Evolutionary conservation across 2,329 filamentous ascomycete genomes (phyloP).

Genomic region (Trichoderma sp.): DNA sequence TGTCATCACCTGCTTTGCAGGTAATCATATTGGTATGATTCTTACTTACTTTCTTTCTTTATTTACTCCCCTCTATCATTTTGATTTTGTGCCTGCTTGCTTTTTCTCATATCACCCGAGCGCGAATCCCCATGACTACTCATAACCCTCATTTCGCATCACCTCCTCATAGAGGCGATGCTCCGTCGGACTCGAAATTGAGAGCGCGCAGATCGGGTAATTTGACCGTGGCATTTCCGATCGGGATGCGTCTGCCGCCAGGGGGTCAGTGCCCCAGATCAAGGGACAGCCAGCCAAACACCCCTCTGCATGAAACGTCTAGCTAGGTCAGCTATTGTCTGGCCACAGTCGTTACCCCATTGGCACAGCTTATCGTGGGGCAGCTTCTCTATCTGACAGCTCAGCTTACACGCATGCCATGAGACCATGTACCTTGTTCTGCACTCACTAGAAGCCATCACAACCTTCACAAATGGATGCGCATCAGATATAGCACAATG

Average conservation of each 20-base stretch:
- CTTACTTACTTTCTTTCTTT: neutral
- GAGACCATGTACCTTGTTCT: neutral
- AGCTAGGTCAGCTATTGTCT: constrained; percentile 9
- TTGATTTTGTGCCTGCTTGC: neutral
- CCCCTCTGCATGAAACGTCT: constrained; percentile 18
- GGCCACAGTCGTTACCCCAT: constrained; percentile 1
- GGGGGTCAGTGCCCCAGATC: constrained; percentile 15
- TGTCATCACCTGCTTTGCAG: constrained; percentile 56
- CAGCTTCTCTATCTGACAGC: constrained; percentile 2
- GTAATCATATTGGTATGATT: constrained; percentile 72
- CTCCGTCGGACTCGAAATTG: constrained; percentile 4
- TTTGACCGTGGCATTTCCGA: constrained; percentile 19
- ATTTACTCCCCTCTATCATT: neutral
- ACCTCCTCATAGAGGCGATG: neutral
- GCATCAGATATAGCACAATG: constrained; percentile 21
- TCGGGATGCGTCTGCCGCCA: constrained; percentile 18
- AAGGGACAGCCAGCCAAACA: constrained; percentile 7
- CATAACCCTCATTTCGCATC: neutral
- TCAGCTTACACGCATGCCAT: constrained; percentile 6
- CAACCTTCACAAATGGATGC: neutral
- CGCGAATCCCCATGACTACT: neutral
- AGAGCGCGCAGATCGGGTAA: constrained; percentile 17
- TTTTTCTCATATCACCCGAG: neutral
- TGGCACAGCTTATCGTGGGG: constrained; percentile 12
- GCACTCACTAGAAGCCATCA: neutral